Conservation (phyloP, 352 stramenopile genomes). For the Globisporangium canariense region DNA sequence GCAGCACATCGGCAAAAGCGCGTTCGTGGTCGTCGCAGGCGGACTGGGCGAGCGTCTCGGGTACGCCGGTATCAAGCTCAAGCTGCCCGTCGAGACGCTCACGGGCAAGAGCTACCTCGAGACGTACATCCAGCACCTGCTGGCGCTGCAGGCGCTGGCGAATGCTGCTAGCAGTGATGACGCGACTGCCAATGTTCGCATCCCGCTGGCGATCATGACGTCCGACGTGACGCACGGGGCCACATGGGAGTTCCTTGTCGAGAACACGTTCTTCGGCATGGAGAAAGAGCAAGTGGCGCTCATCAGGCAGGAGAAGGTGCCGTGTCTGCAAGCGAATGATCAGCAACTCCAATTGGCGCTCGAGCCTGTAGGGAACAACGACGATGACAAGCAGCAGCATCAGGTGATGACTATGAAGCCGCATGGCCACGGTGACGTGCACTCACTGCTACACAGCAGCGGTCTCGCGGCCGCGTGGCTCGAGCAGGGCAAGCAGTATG, state of each 20-base stretch:
- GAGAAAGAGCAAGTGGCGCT: conserved; percentile 89
- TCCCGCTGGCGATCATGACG: conserved; percentile 98
- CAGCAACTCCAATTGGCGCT: conserved; percentile 80
- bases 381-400: not conserved
- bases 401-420: conserved; percentile 90
- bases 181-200: conserved; percentile 20
- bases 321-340: conserved; percentile 65
- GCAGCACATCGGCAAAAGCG: conserved; percentile 67
- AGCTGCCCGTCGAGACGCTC: conserved; percentile 91
- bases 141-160: conserved; percentile 80
- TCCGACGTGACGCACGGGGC: conserved; percentile 93
- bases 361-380: conserved; percentile 37
- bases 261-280: conserved; percentile 95
- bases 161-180: conserved; percentile 4
- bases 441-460: conserved; percentile 88
- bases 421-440: conserved; percentile 98
- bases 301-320: conserved; percentile 98
- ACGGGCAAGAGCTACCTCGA: conserved; percentile 91
- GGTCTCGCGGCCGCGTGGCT: conserved; percentile 72
- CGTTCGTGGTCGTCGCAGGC: conserved; percentile 97
- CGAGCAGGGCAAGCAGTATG: conserved; percentile 79
- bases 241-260: conserved; percentile 87
- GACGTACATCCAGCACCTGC: conserved; percentile 93
- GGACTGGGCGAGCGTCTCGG: conserved; percentile 96
- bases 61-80: conserved; percentile 96